A percentile compares a stretch with the other conserved stretches of the same genome.
Conservation (phyloP, 805 yeast species). For the Danielia reshetovae region DNA sequence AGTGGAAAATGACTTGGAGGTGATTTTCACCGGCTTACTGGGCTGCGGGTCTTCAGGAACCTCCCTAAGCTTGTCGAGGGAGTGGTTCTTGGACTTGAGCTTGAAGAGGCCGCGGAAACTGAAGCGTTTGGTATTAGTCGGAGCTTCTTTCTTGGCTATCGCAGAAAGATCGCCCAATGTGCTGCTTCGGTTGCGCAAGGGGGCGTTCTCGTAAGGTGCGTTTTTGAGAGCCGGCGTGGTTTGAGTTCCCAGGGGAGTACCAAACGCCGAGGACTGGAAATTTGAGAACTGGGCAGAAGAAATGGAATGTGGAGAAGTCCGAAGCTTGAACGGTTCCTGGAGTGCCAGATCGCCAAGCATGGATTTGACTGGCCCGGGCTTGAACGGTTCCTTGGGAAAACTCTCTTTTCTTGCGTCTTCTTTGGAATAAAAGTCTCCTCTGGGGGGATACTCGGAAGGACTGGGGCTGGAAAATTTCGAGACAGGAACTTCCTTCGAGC, state of each 20-base stretch:
- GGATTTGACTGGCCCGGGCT: slow-evolving; percentile 8
- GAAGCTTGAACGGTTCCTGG: slow-evolving; percentile 3
- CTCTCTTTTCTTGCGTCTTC: too few species aligned
- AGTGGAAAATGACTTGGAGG: slow-evolving; percentile 27
- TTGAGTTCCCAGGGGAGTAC: slow-evolving; percentile 6
- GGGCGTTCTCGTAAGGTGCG: neutral
- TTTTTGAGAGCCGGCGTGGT: neutral
- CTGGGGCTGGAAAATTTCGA: too few species aligned
- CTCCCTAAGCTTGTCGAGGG: slow-evolving; percentile 12
- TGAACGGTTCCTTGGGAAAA: too few species aligned
- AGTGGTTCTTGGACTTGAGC: slow-evolving; percentile 30
- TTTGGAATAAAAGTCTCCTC: too few species aligned
- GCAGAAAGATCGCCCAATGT: slow-evolving; percentile 12
- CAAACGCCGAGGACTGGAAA: slow-evolving; percentile 5
- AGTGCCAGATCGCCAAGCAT: slow-evolving; percentile 5
- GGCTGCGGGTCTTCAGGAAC: slow-evolving; percentile 11
- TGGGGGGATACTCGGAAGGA: too few species aligned
- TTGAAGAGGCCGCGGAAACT: slow-evolving; percentile 38
- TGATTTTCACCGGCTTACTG: slow-evolving; percentile 15
- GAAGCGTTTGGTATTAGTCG: slow-evolving; percentile 22
- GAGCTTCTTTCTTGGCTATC: slow-evolving; percentile 1
- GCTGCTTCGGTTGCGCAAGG: slow-evolving; percentile 1
- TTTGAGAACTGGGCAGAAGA: slow-evolving; percentile 3
- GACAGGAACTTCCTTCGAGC: too few species aligned
- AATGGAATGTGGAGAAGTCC: neutral